Percentiles rank a stretch among this genome's conserved stretches.
These are phyloP conservation scores for Didymella pinodella DNA, from an alignment of 2,329 filamentous ascomycete genomes.

Conservation along the genomic window DNA sequence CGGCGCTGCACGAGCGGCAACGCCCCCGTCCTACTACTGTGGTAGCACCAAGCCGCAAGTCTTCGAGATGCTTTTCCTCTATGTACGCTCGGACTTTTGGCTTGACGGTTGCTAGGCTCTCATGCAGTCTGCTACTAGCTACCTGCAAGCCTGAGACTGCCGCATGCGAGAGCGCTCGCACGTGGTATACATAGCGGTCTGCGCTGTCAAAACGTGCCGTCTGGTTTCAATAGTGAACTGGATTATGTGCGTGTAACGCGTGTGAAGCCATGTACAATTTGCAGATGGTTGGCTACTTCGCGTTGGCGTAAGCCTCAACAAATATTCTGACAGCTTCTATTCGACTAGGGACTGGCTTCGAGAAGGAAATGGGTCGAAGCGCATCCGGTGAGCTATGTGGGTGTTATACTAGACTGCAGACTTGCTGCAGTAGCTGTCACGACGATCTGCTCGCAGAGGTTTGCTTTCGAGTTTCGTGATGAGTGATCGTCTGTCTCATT, in stretches of 20 bases:
- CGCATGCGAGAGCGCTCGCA: slow-evolving; percentile 16
- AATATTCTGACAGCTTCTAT: slow-evolving; percentile 6
- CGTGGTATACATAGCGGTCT: slow-evolving; percentile 14
- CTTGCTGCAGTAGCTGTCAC: slow-evolving; percentile 4
- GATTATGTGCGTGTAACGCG: slow-evolving; percentile 9
- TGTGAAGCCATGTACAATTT: slow-evolving; percentile 6
- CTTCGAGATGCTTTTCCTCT: slow-evolving; percentile 1
- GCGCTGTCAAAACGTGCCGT: slow-evolving; percentile 16
- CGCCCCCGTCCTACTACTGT: neutral
- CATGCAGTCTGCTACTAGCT: slow-evolving; percentile 9
- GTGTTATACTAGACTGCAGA: slow-evolving; percentile 2
- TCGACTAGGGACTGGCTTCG: slow-evolving; percentile 1
- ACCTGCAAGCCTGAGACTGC: neutral
- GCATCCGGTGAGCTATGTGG: slow-evolving; percentile 19
- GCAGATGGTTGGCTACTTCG: slow-evolving; percentile 3
- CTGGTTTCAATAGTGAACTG: slow-evolving; percentile 1
- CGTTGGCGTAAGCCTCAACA: slow-evolving; percentile 12
- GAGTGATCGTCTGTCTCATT: neutral
- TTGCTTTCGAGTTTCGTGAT: neutral
- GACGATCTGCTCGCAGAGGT: neutral
- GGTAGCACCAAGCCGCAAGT: neutral
- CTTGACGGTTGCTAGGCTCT: slow-evolving; percentile 11
- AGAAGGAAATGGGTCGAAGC: slow-evolving; percentile 3
- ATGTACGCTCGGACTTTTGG: neutral
- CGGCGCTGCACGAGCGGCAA: neutral